These are phyloP conservation scores for Xenoacremonium recifei DNA, from an alignment of 2,329 filamentous ascomycete genomes.

Conservation along the genomic window DNA sequence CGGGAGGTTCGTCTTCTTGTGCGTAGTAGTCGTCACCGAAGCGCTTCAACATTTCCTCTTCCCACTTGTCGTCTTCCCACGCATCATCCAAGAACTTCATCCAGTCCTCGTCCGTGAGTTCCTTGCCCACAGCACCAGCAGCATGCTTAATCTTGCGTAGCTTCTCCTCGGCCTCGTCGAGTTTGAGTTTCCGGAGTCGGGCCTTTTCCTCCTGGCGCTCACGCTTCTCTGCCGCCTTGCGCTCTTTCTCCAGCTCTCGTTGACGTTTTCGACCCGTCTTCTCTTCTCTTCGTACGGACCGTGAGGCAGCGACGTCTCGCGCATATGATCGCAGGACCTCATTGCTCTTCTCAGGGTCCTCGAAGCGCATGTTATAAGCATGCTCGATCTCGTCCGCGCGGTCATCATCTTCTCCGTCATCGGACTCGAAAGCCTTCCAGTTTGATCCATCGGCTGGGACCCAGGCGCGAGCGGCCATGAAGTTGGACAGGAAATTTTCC, in stretches of 20 bases:
- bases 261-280: slow-evolving; percentile 72
- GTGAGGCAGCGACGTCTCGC: slow-evolving; percentile 77
- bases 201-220: slow-evolving; percentile 78
- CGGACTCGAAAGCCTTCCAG: slow-evolving; percentile 85
- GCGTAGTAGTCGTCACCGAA: slow-evolving; percentile 94
- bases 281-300: slow-evolving; percentile 84
- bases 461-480: slow-evolving; percentile 91
- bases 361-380: slow-evolving; percentile 94
- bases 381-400: slow-evolving; percentile 85
- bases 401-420: slow-evolving; percentile 79
- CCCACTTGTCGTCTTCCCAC: slow-evolving; percentile 89
- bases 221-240: slow-evolving; percentile 75
- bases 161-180: slow-evolving; percentile 87
- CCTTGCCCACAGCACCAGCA: slow-evolving; percentile 72
- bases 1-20: slow-evolving; percentile 65
- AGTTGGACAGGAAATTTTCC: slow-evolving; percentile 91
- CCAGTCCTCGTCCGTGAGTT: slow-evolving; percentile 75
- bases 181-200: slow-evolving; percentile 79
- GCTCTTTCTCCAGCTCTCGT: slow-evolving; percentile 74
- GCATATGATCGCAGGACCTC: slow-evolving; percentile 86
- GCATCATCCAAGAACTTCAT: slow-evolving; percentile 78
- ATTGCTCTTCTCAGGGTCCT: slow-evolving; percentile 85
- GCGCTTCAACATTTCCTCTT: slow-evolving; percentile 80
- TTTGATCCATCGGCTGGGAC: slow-evolving; percentile 63
- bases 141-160: slow-evolving; percentile 86